These are phyloP conservation scores for Aspergillus biplanus DNA, from an alignment of 495 filamentous ascomycete genomes.

Conservation along the genomic window DNA sequence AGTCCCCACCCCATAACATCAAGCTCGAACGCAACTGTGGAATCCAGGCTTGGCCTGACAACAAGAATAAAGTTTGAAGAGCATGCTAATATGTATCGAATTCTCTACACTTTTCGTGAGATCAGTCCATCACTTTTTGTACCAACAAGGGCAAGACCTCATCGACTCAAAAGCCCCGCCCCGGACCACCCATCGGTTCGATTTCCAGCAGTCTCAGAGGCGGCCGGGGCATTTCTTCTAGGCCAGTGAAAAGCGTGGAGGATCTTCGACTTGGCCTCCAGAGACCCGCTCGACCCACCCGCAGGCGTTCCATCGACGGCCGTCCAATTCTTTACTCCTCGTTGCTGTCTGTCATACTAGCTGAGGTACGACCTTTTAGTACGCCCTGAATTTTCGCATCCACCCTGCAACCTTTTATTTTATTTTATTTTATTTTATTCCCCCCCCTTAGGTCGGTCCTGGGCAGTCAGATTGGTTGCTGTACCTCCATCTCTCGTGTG, in stretches of 20 bases:
- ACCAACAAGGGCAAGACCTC: neutral
- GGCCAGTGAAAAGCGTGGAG: slow-evolving; percentile 30
- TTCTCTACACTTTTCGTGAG: neutral
- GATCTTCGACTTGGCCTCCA: slow-evolving; percentile 29
- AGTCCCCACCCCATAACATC: neutral
- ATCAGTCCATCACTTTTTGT: slow-evolving; percentile 3
- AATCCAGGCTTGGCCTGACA: slow-evolving; percentile 10
- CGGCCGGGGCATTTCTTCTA: slow-evolving; percentile 18
- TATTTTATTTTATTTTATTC: neutral
- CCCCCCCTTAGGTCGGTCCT: neutral
- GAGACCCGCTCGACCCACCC: slow-evolving; percentile 30
- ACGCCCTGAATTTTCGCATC: slow-evolving; percentile 7
- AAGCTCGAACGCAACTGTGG: neutral
- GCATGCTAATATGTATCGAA: neutral
- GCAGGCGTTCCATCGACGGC: slow-evolving; percentile 26
- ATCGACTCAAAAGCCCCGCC: slow-evolving; percentile 5
- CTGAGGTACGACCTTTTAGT: slow-evolving; percentile 8
- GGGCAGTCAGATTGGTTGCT: slow-evolving; percentile 5
- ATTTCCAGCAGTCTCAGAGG: slow-evolving; percentile 9
- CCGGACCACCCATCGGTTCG: slow-evolving; percentile 3
- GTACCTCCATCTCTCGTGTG: slow-evolving; percentile 14
- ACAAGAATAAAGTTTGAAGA: slow-evolving; percentile 4
- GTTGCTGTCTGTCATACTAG: slow-evolving; percentile 26
- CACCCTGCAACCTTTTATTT: neutral
- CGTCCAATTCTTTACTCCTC: slow-evolving; percentile 18